Evolutionary conservation across 768 basidiomycete species (phyloP).

Genomic region (Krasilnikovozyma curviuscula): DNA sequence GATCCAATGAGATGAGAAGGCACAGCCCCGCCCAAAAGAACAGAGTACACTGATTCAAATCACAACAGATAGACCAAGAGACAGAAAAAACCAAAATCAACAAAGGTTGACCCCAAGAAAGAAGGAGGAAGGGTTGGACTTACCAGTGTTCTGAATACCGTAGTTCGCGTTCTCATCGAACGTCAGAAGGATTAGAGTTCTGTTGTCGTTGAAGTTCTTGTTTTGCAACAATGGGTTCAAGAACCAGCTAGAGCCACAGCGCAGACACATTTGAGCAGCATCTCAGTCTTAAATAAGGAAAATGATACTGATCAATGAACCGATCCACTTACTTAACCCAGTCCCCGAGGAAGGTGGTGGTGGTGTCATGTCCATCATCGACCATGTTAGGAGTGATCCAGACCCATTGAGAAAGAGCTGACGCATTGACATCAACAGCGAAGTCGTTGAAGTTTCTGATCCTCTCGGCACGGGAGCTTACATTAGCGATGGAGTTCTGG

Average conservation of each 20-base stretch:
- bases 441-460: conserved; percentile 47
- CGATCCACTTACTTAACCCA: too few relatives aligned
- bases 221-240: conserved; percentile 36
- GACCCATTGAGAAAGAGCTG: conserved; percentile 39
- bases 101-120: conserved; percentile 23
- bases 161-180: conserved; percentile 40
- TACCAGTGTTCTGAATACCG: conserved; percentile 26
- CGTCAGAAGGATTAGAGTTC: conserved; percentile 39
- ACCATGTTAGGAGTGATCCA: conserved; percentile 47
- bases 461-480: conserved; percentile 29
- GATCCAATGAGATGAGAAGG: conserved; percentile 1
- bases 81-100: conserved; percentile 42
- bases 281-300: too few relatives aligned
- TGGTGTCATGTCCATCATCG: conserved; percentile 35
- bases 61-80: too few relatives aligned
- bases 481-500: conserved; percentile 34
- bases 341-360: conserved; percentile 31
- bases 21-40: conserved; percentile 14
- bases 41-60: background rate
- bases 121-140: conserved; percentile 9
- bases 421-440: conserved; percentile 35
- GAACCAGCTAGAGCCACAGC: too few relatives aligned
- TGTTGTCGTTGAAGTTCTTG: conserved; percentile 35
- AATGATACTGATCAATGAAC: too few relatives aligned
- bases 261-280: too few relatives aligned